These are phyloP conservation scores for Ciborinia camelliae DNA, from an alignment of 2,329 filamentous ascomycete species.

Conservation along the genomic window DNA sequence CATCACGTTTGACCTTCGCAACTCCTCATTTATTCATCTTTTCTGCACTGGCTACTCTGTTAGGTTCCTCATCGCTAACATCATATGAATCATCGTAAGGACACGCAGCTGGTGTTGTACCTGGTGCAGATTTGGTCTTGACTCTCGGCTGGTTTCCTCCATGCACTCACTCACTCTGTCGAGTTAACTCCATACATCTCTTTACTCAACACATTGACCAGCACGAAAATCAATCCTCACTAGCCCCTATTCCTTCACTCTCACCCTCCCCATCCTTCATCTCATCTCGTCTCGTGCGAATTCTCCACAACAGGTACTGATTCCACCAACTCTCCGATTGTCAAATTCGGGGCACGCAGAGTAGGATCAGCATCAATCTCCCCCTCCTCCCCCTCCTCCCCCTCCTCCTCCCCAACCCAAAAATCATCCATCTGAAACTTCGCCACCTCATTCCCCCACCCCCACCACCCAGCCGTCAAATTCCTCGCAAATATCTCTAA, in stretches of 20 bases:
- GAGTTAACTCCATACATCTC: not conserved
- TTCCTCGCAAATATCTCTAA: constrained; percentile 77
- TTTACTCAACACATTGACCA: too few relatives aligned
- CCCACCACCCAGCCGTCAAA: constrained; percentile 72
- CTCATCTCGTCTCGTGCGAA: not conserved
- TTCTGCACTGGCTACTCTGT: not conserved
- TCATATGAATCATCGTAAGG: too few relatives aligned
- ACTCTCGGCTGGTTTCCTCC: not conserved
- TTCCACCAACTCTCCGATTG: not conserved
- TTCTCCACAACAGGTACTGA: not conserved
- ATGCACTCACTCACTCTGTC: not conserved
- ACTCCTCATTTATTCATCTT: not conserved
- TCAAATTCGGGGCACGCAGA: not conserved
- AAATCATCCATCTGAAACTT: constrained; percentile 61
- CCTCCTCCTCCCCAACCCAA: constrained; percentile 35
- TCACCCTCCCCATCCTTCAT: too few relatives aligned
- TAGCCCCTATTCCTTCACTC: too few relatives aligned
- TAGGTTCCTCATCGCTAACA: not conserved
- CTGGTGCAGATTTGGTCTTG: not conserved
- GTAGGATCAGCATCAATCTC: not conserved
- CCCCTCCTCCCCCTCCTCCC: not conserved
- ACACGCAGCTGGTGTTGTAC: not conserved
- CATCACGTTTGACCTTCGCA: not conserved
- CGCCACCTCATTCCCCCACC: constrained; percentile 72
- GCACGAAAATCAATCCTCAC: too few relatives aligned